Base-by-base conservation (phyloP, 495 filamentous ascomycete species). In the Penicillium crystallinum region DNA sequence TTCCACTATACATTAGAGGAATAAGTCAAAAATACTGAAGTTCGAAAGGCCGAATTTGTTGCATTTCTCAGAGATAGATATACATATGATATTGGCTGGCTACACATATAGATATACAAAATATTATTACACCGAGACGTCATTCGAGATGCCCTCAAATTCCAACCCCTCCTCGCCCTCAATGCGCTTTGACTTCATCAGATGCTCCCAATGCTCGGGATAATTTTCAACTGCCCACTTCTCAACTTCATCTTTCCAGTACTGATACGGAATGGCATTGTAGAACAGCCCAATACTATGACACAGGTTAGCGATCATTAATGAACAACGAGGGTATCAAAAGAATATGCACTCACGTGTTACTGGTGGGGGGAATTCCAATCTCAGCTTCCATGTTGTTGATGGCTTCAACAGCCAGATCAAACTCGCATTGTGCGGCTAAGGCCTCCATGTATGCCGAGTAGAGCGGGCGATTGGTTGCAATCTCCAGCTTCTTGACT, bases 361-460 rank as follows among this genome's bases (percentile, higher is more conserved):
- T 77, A 39, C 72, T 64, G 58, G 84, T 84, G 2, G 87, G 86
- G 59, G 68, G 70, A 19, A 82, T 73, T 5, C 88, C 89, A 41
- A 81, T 75, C 46, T 83, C 80, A 22, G 64, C 67, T 54, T 90
- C 78, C 73, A 85, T 85, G 11, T 78, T 74, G 51, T 82, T 74
- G 25, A 95, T 73, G 31, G 88, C 65, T 54, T 74, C 66, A 46
- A 78, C 80, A 2, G 81, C 85, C 41, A 88, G 79, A 5, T 86
- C 79, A 30, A 88, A 77, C 25, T 83, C 70, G 12, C 79, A 81
- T 42, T 88, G 83, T 8, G 83, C 81, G 0, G 86, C 90, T 23
- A 95, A 53, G 2, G 89, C 85, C 22, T 83, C 84, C 17, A 88
- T 73, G 59, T 95, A 98, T 7, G 82, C 76, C 6, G 79, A 76